Percentiles rank a stretch among this genome's conserved stretches.
phyloP scores from a whole-genome alignment of 495 filamentous ascomycete species.

The Daldinia grandis region DNA sequence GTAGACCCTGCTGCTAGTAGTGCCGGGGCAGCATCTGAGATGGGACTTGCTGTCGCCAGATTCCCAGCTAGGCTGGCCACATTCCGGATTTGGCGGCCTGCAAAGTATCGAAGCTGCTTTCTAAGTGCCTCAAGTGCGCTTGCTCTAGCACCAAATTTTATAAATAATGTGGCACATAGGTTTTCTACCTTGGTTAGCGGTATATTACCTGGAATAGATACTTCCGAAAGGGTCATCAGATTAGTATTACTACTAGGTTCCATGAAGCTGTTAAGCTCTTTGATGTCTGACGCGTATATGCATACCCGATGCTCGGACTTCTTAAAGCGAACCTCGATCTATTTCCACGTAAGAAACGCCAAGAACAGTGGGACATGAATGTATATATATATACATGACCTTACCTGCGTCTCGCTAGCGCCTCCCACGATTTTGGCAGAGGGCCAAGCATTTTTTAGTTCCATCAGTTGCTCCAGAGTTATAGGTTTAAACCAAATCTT shows the following conservation, averaged over 20 bases:
- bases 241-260: conserved; percentile 74
- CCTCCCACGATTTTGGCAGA: conserved; percentile 85
- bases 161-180: conserved; percentile 49
- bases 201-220: conserved; percentile 73
- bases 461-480: conserved; percentile 76
- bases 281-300: conserved; percentile 83
- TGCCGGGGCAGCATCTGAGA: conserved; percentile 88
- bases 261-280: conserved; percentile 71
- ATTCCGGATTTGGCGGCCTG: conserved; percentile 86
- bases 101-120: conserved; percentile 80
- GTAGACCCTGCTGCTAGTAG: conserved; percentile 80
- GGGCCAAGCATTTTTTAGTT: conserved; percentile 80
- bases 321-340: conserved; percentile 89
- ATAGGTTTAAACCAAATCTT: conserved; percentile 85
- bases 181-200: conserved; percentile 72
- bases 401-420: conserved; percentile 79
- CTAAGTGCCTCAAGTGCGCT: conserved; percentile 71
- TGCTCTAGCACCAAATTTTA: conserved; percentile 59
- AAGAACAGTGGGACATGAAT: neutral
- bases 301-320: conserved; percentile 79
- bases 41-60: conserved; percentile 84
- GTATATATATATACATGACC: neutral
- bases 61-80: conserved; percentile 88
- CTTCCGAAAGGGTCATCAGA: conserved; percentile 78
- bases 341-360: conserved; percentile 8